Evolutionary conservation across 2,329 filamentous ascomycete species (phyloP).

Genomic region (Cordyceps fumosorosea): DNA sequence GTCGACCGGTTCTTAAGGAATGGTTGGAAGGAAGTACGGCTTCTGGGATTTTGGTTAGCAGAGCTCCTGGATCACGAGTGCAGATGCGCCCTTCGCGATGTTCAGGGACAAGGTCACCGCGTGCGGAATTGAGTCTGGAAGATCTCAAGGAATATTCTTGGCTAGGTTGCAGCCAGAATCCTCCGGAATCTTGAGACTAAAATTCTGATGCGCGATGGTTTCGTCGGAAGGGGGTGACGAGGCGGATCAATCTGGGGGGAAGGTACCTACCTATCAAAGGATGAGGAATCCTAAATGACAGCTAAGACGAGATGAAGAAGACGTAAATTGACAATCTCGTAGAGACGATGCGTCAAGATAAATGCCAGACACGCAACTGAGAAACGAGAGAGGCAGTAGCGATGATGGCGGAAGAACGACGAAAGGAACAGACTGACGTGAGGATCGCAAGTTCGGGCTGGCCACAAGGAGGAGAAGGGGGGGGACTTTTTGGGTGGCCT

Average conservation of each 20-base stretch:
- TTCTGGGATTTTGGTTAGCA: conserved; percentile 16
- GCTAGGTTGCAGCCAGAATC: background rate
- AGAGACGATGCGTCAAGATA: conserved; percentile 4
- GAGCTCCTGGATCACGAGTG: background rate
- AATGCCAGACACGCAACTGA: conserved; percentile 12
- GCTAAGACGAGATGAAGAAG: background rate
- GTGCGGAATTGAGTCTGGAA: background rate
- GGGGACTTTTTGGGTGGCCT: conserved; percentile 20
- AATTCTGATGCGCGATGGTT: conserved; percentile 3
- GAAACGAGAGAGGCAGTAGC: conserved; percentile 29
- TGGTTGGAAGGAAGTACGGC: conserved; percentile 24
- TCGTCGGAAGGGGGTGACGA: background rate
- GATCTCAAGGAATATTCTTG: background rate
- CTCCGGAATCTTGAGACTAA: background rate
- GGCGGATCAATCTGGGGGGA: background rate
- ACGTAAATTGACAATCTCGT: background rate
- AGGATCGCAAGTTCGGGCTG: conserved; percentile 15
- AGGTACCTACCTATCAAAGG: conserved; percentile 10
- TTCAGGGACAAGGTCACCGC: background rate
- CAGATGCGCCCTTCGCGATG: background rate
- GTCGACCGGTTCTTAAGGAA: conserved; percentile 24
- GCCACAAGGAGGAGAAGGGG: conserved; percentile 18
- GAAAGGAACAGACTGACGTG: conserved; percentile 20
- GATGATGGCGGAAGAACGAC: conserved; percentile 26
- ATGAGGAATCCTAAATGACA: conserved; percentile 9